phyloP scores from a whole-genome alignment of 1,284 basidiomycete species.

The Cystobasidium pallidum region DNA sequence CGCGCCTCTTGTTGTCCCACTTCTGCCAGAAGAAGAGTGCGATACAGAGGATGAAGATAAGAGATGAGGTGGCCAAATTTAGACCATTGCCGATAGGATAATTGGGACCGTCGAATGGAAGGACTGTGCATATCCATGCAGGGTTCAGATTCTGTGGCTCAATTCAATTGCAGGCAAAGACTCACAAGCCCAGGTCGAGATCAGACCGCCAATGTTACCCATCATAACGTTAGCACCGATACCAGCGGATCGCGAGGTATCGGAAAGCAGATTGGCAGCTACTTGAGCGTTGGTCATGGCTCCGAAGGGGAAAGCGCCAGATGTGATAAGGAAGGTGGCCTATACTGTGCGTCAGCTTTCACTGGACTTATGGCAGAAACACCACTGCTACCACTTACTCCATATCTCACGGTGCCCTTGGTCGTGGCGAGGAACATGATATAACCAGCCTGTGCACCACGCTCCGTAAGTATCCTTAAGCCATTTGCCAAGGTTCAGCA shows the following conservation, averaged over 20 bases:
- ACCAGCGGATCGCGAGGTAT: constrained; percentile 52
- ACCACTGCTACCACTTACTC: constrained; percentile 35
- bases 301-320: constrained; percentile 55
- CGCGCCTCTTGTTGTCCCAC: constrained; percentile 46
- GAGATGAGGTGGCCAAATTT: constrained; percentile 46
- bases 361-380: background rate
- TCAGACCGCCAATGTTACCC: constrained; percentile 54
- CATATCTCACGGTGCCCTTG: constrained; percentile 52
- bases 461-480: background rate
- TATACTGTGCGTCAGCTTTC: background rate
- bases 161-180: background rate
- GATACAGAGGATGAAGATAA: constrained; percentile 45
- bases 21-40: constrained; percentile 42
- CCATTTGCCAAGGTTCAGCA: constrained; percentile 25
- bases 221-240: constrained; percentile 53
- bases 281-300: constrained; percentile 45
- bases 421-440: constrained; percentile 51
- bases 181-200: constrained; percentile 53
- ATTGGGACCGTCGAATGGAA: constrained; percentile 39
- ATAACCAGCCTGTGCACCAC: constrained; percentile 48
- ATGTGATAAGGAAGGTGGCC: constrained; percentile 52
- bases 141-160: background rate
- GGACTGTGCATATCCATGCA: constrained; percentile 14
- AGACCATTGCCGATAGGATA: constrained; percentile 45
- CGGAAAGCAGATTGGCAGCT: constrained; percentile 53